Evolutionary conservation across 192 early-diverging fungal species (phyloP).

Genomic region (Thamnidium elegans): DNA sequence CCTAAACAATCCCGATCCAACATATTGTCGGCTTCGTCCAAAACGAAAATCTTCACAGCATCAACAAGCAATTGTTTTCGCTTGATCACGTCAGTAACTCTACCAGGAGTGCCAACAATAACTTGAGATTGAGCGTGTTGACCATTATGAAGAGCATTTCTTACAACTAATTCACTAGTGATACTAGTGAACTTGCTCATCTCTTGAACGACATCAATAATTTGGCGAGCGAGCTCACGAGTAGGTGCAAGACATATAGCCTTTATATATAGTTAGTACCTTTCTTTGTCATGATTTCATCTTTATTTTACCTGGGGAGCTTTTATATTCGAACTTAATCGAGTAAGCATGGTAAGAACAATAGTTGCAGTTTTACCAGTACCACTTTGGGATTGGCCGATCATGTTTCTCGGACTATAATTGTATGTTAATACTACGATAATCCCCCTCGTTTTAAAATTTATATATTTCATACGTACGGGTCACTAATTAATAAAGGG

Average conservation of each 20-base stretch:
- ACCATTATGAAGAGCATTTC: constrained; percentile 55
- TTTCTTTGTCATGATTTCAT: not conserved
- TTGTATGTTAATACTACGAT: too few relatives aligned
- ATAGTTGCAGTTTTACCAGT: constrained; percentile 99
- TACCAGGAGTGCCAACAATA: constrained; percentile 94
- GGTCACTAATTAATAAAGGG: constrained; percentile 81
- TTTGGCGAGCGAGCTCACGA: constrained; percentile 93
- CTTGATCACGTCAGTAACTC: constrained; percentile 73
- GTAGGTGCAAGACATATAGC: constrained; percentile 89
- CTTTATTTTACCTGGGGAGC: constrained; percentile 55
- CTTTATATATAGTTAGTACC: constrained; percentile 15
- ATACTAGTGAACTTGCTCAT: constrained; percentile 91
- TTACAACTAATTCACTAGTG: constrained; percentile 74
- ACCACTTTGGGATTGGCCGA: constrained; percentile 97
- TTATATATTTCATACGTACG: constrained; percentile 41
- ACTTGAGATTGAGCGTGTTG: constrained; percentile 72
- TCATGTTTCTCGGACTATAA: constrained; percentile 83
- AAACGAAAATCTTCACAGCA: constrained; percentile 77
- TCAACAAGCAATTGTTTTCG: constrained; percentile 58
- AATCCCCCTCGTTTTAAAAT: too few relatives aligned
- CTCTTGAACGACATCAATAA: constrained; percentile 82
- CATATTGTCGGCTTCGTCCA: constrained; percentile 99
- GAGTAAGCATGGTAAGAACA: constrained; percentile 85
- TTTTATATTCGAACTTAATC: constrained; percentile 68
- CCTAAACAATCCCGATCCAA: constrained; percentile 80